Conservation (phyloP, 345 rosid genomes). For the Populus davidiana region DNA sequence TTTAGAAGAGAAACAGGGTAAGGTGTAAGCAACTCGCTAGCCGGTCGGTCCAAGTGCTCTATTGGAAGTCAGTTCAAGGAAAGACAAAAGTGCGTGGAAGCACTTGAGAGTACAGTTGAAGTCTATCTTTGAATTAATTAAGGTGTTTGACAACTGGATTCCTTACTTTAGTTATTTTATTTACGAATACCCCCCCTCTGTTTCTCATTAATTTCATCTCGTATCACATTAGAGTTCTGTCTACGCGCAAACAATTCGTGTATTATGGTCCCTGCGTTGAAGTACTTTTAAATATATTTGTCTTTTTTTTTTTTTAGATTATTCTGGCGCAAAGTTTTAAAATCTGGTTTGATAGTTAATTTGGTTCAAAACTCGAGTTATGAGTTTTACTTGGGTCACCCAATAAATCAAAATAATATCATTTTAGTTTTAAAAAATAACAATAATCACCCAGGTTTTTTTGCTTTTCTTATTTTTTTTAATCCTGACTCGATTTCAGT, state of each 20-base stretch:
- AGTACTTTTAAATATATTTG: too few species aligned
- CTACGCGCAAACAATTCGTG: too few species aligned
- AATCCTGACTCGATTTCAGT: fast-evolving
- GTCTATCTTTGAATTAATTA: not conserved
- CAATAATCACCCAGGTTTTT: too few species aligned
- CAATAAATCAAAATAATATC: too few species aligned
- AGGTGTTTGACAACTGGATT: slow-evolving; percentile 1
- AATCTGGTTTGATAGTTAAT: fast-evolving
- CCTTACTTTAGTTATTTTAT: not conserved
- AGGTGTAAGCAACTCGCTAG: not conserved
- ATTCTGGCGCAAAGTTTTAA: too few species aligned
- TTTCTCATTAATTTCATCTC: not conserved
- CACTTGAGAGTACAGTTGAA: not conserved
- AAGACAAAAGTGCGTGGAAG: not conserved
- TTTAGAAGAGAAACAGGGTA: not conserved
- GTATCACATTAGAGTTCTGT: too few species aligned
- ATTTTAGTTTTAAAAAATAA: too few species aligned
- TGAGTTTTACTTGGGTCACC: too few species aligned
- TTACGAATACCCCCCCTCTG: not conserved
- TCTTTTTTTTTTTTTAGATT: too few species aligned
- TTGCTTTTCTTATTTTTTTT: too few species aligned
- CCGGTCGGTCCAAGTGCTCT: not conserved
- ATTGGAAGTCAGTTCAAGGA: not conserved
- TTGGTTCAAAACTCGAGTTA: too few species aligned
- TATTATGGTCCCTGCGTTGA: too few species aligned